These are phyloP conservation scores for Pleurotus pulmonarius DNA, from an alignment of 768 basidiomycete species.

Conservation along the genomic window DNA sequence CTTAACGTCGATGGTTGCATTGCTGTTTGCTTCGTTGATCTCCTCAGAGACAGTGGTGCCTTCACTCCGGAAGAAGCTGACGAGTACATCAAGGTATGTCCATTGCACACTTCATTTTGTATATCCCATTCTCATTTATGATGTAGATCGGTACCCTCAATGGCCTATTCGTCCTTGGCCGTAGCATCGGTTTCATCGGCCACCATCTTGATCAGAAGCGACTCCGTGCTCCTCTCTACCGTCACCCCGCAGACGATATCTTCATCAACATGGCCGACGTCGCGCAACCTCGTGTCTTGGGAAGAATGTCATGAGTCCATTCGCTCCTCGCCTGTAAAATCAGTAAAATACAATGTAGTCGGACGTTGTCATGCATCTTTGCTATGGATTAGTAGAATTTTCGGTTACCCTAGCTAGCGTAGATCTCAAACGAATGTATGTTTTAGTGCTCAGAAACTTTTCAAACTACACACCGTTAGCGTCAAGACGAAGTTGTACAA, in stretches of 20 bases:
- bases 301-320: slow-evolving; percentile 33
- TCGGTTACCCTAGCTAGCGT: no score
- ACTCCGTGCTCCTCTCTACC: slow-evolving; percentile 87
- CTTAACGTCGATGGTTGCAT: slow-evolving; percentile 96
- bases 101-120: background rate
- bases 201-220: slow-evolving; percentile 97
- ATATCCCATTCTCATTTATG: slow-evolving; percentile 2
- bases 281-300: slow-evolving; percentile 77
- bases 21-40: slow-evolving; percentile 94
- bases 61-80: slow-evolving; percentile 95
- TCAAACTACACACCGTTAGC: no score
- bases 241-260: slow-evolving; percentile 93
- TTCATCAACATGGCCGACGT: slow-evolving; percentile 93
- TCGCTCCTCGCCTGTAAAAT: no score
- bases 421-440: no score
- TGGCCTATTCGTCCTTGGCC: slow-evolving; percentile 95
- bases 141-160: slow-evolving; percentile 83
- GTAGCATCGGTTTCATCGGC: slow-evolving; percentile 96
- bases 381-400: no score
- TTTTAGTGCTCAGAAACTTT: no score
- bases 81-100: slow-evolving; percentile 85
- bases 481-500: no score
- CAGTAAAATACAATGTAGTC: no score
- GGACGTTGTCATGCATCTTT: no score
- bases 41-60: slow-evolving; percentile 87